Percentiles rank a stretch among this genome's conserved stretches.
Conservation (phyloP, 2,329 filamentous ascomycete species). For the Triangularia setosa region DNA sequence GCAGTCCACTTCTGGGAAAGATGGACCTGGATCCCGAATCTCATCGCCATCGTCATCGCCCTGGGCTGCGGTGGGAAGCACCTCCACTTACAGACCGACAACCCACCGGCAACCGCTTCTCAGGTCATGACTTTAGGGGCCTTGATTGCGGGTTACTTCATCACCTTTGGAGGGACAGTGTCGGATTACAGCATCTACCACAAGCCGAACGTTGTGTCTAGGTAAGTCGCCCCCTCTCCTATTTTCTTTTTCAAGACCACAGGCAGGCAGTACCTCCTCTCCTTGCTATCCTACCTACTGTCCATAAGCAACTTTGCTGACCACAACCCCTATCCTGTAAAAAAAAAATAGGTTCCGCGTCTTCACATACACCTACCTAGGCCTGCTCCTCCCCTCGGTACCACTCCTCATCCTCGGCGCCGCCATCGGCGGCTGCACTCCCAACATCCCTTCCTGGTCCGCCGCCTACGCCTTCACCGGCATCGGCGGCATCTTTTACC, state of each 20-base stretch:
- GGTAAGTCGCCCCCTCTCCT: slow-evolving; percentile 28
- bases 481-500: slow-evolving; percentile 43
- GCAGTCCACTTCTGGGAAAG: slow-evolving; percentile 52
- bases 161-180: slow-evolving; percentile 52
- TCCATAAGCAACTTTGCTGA: background rate
- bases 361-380: slow-evolving; percentile 48
- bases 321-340: background rate
- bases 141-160: slow-evolving; percentile 49
- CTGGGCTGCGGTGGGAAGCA: slow-evolving; percentile 51
- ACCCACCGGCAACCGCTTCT: slow-evolving; percentile 35
- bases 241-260: background rate
- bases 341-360: slow-evolving; percentile 36
- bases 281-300: no score
- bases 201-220: slow-evolving; percentile 38
- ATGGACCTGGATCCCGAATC: slow-evolving; percentile 54
- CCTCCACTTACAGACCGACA: slow-evolving; percentile 42
- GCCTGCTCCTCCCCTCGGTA: slow-evolving; percentile 47
- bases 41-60: slow-evolving; percentile 49
- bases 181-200: slow-evolving; percentile 59
- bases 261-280: no score
- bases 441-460: slow-evolving; percentile 41
- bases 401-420: slow-evolving; percentile 48
- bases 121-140: slow-evolving; percentile 43
- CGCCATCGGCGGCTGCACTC: slow-evolving; percentile 47
- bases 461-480: slow-evolving; percentile 39